Base-by-base conservation (phyloP, 2,329 filamentous ascomycete species). In the Aspergillus fischeri region DNA sequence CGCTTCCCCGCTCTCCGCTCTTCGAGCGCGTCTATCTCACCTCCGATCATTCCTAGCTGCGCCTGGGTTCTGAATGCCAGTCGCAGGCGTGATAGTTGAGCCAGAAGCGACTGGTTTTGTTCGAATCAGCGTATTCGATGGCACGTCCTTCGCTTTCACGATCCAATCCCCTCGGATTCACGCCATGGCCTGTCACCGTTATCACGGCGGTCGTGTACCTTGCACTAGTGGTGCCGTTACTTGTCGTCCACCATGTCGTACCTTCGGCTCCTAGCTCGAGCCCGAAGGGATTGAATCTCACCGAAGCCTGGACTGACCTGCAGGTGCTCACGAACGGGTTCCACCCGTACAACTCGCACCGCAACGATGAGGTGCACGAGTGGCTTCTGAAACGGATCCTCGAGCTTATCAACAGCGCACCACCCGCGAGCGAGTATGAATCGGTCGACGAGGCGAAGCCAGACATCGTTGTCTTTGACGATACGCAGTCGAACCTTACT, bases 331-430 rank as follows among this genome's bases (percentile, higher is more conserved):
- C 89, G 35, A 81, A 81, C 61, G 80, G 81, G 1, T 94, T 89
- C 70, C 94, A 96, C 71, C 93, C 94, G 0, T 96, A 91, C 78
- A 97, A 96, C 75, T 92, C 89, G 64, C 87, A 81, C 58, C 81
- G 84, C 59, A 97, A 97, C 71, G 92, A 96, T 65, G 78, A 85
- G 25, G 86, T 97, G 35, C 86, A 90, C 60, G 78, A 84, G 35
- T 97, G 88, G 81, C 78, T 97, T 35, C 78, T 97, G 59, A 67
- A 77, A 20, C 85, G 92, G 58, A 83, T 96, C 57, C 78, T 86
- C 60, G 78, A 82, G 41, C 94, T 96, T 58, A 73, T 93, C 61
- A 77, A 83, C 32, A 77, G 78, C 24, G 91, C 89, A n/a, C 63
- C 70, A n/a, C 57, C 66, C 25, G 58, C 57, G 44, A 57, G 63